Base-by-base conservation (phyloP, 1,284 basidiomycete genomes). In the Amylostereum areolatum region DNA sequence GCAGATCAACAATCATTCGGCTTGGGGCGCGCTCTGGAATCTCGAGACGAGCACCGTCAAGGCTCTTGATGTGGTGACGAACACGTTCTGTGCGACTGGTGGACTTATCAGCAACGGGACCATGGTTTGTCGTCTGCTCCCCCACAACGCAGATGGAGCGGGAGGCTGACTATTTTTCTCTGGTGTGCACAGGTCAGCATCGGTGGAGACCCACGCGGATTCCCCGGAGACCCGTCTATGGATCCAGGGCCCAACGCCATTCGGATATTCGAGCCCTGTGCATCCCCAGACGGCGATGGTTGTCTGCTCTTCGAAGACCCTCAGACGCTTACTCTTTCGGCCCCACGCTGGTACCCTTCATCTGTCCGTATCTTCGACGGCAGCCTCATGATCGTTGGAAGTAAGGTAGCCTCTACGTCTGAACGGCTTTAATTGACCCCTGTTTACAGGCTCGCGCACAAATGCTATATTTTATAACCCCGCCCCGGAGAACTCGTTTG, bases 61-160 rank as follows among this genome's bases (percentile, higher is more conserved):
- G 4, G 60, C 77, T 0, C 57, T 80, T 33, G 60, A 73, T 36
- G 62, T 77, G 35, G 48, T 69, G 12, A 71, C 76, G 1, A 73
- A 80, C 61, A 69, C 70, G 2, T 80, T 79, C 62, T 80, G 78
- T 55, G 77, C 75, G 0, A 72, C 71, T 18, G 76, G 77, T 4
- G 66, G 62, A 2, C 68, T 75, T 55, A 61, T 79, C 43, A 71
- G 70, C 40, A 78, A 79, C 48, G 74, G 74, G 9, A 71, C 72
- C 12, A 72, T 74, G 71, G 71, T 72, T 50, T 40, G 59, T 35
- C 34, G 46, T 43, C 32, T 8, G 30, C 3, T 6, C 32, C 4
- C 3, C 28, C 18, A 18, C 18, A 18, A 18, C 18, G 18, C 18
- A 18, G 18, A 18, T 18, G 18, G 18, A 18, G 18, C 18, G 18